phyloP scores from a whole-genome alignment of 345 rosid genomes.

The Populus nigra region DNA sequence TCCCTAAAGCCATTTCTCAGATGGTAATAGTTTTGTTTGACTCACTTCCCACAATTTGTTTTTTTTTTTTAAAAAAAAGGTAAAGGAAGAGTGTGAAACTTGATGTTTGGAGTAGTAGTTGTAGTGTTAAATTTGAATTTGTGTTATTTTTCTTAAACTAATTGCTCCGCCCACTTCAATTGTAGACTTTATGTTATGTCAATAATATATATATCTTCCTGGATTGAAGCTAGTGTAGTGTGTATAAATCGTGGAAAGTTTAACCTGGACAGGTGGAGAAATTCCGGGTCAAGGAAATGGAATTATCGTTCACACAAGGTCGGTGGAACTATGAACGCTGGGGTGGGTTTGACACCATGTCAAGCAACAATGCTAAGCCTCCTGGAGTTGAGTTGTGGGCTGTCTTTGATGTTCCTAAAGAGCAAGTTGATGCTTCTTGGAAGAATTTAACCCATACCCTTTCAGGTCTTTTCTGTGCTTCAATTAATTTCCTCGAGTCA shows the following conservation, averaged over 20 bases:
- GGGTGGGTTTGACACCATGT: conserved; percentile 87
- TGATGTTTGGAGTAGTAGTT: no score
- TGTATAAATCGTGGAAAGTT: conserved; percentile 4
- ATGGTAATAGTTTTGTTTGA: conserved; percentile 46
- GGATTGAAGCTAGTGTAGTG: neutral
- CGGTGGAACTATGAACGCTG: conserved; percentile 97
- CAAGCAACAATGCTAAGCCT: conserved; percentile 91
- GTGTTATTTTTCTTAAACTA: neutral
- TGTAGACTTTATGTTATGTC: neutral
- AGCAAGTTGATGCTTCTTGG: conserved; percentile 79
- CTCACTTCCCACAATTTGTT: neutral
- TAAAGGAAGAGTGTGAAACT: no score
- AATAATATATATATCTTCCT: neutral
- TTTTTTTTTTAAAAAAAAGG: neutral
- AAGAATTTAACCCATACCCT: conserved; percentile 84
- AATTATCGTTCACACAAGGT: conserved; percentile 93
- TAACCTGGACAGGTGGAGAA: conserved; percentile 61
- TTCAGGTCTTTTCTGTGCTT: conserved; percentile 95
- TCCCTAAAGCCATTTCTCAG: conserved; percentile 95
- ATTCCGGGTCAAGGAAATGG: conserved; percentile 80
- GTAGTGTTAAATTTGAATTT: neutral
- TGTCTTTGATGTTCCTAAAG: conserved; percentile 72
- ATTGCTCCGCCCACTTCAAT: neutral
- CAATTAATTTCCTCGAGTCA: conserved; percentile 86
- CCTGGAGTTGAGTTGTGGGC: conserved; percentile 98